phyloP scores from a whole-genome alignment of 495 filamentous ascomycete genomes.

The Hypomontagnella monticulosa region DNA sequence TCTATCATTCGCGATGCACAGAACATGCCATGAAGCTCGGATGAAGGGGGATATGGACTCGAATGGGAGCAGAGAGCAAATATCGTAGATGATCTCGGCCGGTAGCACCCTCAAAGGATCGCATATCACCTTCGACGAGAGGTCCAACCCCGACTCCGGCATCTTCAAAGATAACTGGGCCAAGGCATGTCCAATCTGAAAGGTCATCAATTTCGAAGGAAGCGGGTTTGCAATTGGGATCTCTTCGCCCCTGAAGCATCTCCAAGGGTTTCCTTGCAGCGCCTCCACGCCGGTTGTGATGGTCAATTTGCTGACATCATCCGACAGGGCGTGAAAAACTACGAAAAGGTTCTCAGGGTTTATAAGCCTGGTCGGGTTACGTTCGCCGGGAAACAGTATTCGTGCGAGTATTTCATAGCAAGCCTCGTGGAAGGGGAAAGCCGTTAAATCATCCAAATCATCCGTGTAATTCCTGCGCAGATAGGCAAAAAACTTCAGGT shows the following conservation, averaged over 20 bases:
- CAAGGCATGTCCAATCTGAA: constrained; percentile 5
- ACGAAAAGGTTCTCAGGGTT: neutral
- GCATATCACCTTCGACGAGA: neutral
- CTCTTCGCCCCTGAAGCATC: constrained; percentile 6
- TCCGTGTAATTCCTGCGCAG: neutral
- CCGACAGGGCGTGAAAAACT: neutral
- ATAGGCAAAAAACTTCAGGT: too few relatives aligned
- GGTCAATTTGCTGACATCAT: neutral
- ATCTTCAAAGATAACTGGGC: neutral
- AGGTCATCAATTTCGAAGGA: neutral
- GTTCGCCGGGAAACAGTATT: neutral
- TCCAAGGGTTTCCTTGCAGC: constrained; percentile 4
- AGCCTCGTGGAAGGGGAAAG: constrained; percentile 19
- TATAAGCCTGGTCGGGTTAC: neutral
- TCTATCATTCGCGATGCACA: neutral
- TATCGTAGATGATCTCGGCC: neutral
- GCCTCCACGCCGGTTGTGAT: neutral
- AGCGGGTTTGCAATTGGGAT: constrained; percentile 12
- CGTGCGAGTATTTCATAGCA: constrained; percentile 14
- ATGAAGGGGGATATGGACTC: neutral
- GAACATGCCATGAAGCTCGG: constrained; percentile 4
- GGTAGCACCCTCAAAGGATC: constrained; percentile 10
- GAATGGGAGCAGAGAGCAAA: neutral
- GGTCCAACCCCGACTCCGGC: neutral
- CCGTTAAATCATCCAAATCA: neutral